Conservation (phyloP, 2,329 filamentous ascomycete genomes). For the Penicillium paneum region DNA sequence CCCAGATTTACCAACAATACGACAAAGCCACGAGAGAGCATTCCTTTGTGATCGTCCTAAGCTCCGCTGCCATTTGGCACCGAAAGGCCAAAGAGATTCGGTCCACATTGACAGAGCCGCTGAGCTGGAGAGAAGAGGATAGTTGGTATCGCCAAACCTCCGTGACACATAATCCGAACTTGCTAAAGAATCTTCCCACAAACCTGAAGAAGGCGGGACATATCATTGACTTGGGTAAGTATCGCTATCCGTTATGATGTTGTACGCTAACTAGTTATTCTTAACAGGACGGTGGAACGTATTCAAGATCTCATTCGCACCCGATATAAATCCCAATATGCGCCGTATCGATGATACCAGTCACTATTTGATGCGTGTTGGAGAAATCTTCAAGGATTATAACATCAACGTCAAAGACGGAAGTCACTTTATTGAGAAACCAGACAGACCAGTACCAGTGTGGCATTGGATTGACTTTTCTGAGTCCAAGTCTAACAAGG, state of each 20-base stretch:
- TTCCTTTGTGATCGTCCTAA: conserved; percentile 40
- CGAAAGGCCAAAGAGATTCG: conserved; percentile 35
- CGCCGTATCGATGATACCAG: conserved; percentile 12
- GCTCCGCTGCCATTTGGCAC: conserved; percentile 47
- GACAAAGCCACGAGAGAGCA: conserved; percentile 16
- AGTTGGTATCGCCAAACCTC: conserved; percentile 64
- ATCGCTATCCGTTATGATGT: too few species aligned
- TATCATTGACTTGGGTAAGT: conserved; percentile 59
- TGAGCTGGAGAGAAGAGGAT: conserved; percentile 55
- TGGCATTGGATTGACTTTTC: conserved; percentile 44
- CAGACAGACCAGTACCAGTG: conserved; percentile 23
- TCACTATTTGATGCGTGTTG: conserved; percentile 44
- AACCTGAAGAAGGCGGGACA: conserved; percentile 50
- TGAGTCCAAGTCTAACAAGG: conserved; percentile 24
- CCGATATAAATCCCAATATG: conserved; percentile 7
- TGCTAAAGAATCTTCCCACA: conserved; percentile 38
- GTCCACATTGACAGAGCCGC: conserved; percentile 43
- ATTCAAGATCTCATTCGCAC: conserved; percentile 52
- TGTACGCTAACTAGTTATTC: conserved; percentile 6
- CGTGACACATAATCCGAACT: conserved; percentile 49
- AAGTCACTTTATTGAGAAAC: conserved; percentile 41
- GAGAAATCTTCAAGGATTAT: conserved; percentile 63
- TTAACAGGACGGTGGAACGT: conserved; percentile 60
- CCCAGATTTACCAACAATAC: conserved; percentile 36
- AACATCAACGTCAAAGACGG: conserved; percentile 59